These are phyloP conservation scores for Clarireedia paspali DNA, from an alignment of 2,329 filamentous ascomycete species.

Conservation along the genomic window DNA sequence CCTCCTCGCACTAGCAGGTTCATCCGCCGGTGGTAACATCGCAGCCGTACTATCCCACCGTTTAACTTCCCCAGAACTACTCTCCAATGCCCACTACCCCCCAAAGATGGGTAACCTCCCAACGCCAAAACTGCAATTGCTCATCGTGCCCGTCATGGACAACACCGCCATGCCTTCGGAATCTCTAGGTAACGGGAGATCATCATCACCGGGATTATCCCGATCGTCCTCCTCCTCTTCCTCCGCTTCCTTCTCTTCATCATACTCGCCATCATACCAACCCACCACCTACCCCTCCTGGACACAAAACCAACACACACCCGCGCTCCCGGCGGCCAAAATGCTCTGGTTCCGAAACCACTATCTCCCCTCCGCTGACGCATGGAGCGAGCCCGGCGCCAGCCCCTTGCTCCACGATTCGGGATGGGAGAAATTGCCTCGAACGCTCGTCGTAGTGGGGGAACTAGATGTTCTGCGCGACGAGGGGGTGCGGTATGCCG, in stretches of 20 bases:
- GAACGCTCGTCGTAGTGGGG: constrained; percentile 44
- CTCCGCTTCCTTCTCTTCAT: background rate
- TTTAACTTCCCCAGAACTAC: background rate
- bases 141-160: no score
- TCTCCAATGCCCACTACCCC: no score
- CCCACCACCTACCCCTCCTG: constrained; percentile 39
- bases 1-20: constrained; percentile 41
- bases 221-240: background rate
- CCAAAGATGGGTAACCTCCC: no score
- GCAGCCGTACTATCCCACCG: constrained; percentile 46
- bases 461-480: constrained; percentile 48
- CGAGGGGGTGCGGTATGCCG: constrained; percentile 43
- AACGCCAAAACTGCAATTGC: no score
- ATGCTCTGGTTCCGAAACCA: constrained; percentile 55
- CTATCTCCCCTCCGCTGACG: constrained; percentile 42
- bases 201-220: no score
- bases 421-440: constrained; percentile 41
- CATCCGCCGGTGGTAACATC: constrained; percentile 45
- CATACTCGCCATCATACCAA: constrained; percentile 48
- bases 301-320: constrained; percentile 41
- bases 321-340: constrained; percentile 46
- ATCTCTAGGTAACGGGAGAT: no score
- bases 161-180: no score
- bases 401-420: constrained; percentile 44
- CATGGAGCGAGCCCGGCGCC: constrained; percentile 43